Evolutionary conservation across 352 stramenopile species (phyloP).

Genomic region (Phytophthora cryptogea): DNA sequence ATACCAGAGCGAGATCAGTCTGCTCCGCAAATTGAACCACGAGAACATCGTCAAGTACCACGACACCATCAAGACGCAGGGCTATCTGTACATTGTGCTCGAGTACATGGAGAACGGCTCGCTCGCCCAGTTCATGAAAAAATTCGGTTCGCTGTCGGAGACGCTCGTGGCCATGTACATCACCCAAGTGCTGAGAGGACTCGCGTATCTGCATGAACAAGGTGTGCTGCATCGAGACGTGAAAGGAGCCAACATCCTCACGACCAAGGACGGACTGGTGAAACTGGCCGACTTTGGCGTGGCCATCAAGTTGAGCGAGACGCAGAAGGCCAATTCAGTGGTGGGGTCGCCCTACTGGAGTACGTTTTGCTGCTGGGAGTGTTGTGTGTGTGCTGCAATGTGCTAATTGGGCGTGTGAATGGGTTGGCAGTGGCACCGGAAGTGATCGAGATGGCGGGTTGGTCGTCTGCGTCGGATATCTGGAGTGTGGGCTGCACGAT

Average conservation of each 20-base stretch:
- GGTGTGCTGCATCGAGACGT: constrained; percentile 93
- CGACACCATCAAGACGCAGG: constrained; percentile 91
- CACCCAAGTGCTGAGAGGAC: constrained; percentile 88
- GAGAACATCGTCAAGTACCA: constrained; percentile 97
- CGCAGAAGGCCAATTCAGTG: constrained; percentile 89
- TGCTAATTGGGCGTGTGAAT: background rate
- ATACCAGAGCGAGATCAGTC: constrained; percentile 85
- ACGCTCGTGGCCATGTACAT: constrained; percentile 93
- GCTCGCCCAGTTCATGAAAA: constrained; percentile 92
- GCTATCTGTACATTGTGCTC: constrained; percentile 84
- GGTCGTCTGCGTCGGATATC: constrained; percentile 93
- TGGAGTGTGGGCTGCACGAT: constrained; percentile 96
- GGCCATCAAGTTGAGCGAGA: constrained; percentile 88
- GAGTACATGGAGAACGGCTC: constrained; percentile 96
- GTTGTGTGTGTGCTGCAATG: background rate
- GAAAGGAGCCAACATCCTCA: constrained; percentile 94
- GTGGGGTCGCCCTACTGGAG: constrained; percentile 96
- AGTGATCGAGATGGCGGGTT: constrained; percentile 95
- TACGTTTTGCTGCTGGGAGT: constrained; percentile 25
- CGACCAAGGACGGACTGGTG: constrained; percentile 90
- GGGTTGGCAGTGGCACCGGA: constrained; percentile 90
- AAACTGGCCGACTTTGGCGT: constrained; percentile 95
- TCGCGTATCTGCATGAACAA: constrained; percentile 92
- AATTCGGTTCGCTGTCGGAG: constrained; percentile 92
- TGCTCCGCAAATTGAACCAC: constrained; percentile 93